Evolutionary conservation across 129 eudicot species (phyloP), one percentile per base, ranked within the genome.

Genomic region (Centella asiatica): DNA sequence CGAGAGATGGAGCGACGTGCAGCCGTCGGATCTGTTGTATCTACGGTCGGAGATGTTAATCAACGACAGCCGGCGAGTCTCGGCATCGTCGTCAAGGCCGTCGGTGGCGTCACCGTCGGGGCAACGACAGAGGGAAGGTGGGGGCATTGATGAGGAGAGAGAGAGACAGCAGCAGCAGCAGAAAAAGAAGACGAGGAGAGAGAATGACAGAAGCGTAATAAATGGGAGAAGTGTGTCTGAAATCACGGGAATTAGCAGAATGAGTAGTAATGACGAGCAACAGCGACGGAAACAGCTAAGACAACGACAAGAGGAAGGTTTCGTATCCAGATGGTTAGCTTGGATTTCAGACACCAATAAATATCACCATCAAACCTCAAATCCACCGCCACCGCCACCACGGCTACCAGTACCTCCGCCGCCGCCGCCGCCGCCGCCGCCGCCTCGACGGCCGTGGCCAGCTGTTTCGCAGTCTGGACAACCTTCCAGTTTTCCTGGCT

Each of bases 161-260:
- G 48, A n/a, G n/a, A n/a, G n/a, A n/a, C n/a, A 60, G 68, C 71
- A 71, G 69, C 18, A 45, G 61, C 3, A 28, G 29, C 15, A 33
- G 44, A 15, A 44, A 42, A 17, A 44, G 49, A 10, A 47, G 46
- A 11, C 9, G 13, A 18, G 14, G 25, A 37, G 40, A 28, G 64
- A 23, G 64, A 68, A 61, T 89, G 90, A 87, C 79, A 80, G 83
- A 36, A 57, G 40, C 27, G 95, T 80, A 80, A 86, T 81, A 50
- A 83, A 87, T 68, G 83, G 44, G 74, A 87, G 96, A 87, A 87
- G 98, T 46, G 88, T 84, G 95, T 92, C 98, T 80, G 98, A 92
- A 64, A 81, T 86, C 72, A 81, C 83, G 62, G 94, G 94, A 66
- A 42, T 84, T 81, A 90, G 85, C 66, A 90, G 95, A 86, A 69